Evolutionary conservation across 176 grass and related monocot species (phyloP).

Genomic region (Cenchrus purpureus): DNA sequence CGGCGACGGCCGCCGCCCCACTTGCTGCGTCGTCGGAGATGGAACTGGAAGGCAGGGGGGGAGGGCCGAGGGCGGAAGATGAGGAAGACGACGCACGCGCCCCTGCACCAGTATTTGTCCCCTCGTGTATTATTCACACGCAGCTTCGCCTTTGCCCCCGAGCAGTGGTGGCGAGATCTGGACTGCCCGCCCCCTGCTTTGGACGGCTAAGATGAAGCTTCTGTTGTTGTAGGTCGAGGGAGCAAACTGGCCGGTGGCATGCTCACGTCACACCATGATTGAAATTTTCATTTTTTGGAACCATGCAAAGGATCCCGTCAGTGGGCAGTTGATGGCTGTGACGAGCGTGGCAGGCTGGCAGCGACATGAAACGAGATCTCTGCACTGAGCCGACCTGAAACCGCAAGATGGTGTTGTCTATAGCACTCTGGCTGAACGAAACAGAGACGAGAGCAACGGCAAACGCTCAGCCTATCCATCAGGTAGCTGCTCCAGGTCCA

Average conservation of each 20-base stretch:
- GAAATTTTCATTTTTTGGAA: too few species aligned
- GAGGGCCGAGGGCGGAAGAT: not conserved
- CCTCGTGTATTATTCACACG: not conserved
- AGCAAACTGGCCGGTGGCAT: not conserved
- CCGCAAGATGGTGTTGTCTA: not conserved
- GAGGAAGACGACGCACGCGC: not conserved
- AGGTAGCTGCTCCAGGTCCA: not conserved
- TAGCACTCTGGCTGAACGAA: not conserved
- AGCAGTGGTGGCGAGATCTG: constrained; percentile 21
- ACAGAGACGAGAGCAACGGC: not conserved
- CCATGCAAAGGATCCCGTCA: not conserved
- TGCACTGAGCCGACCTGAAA: not conserved
- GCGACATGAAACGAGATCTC: constrained; percentile 9
- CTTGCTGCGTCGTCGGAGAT: not conserved
- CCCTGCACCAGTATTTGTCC: not conserved
- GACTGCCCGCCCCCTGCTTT: not conserved
- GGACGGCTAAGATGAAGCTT: constrained; percentile 30
- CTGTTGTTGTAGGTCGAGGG: not conserved
- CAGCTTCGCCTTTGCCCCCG: not conserved
- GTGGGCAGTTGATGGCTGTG: not conserved
- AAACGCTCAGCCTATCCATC: not conserved
- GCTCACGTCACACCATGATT: too few species aligned
- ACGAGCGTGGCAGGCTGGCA: not conserved
- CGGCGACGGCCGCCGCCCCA: not conserved
- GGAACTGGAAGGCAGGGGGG: not conserved